Evolutionary conservation across 2,329 filamentous ascomycete genomes (phyloP).

Genomic region (Dactylellina parvicollis): DNA sequence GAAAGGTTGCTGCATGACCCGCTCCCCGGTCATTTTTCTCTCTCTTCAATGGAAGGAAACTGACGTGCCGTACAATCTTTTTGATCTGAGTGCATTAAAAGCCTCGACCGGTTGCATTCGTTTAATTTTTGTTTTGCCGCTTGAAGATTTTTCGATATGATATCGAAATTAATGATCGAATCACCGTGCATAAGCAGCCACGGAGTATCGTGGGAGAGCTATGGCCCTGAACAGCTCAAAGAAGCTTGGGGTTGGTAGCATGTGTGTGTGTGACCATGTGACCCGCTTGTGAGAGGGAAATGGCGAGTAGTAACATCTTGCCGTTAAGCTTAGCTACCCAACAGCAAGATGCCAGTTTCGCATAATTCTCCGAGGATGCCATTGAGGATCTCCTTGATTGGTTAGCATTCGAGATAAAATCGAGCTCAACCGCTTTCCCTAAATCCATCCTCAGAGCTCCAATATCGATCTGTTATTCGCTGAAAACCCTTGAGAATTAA

Average conservation of each 20-base stretch:
- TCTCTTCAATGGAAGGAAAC: not conserved
- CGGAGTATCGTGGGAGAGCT: not conserved
- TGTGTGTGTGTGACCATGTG: slow-evolving; percentile 44
- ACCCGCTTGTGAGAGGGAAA: slow-evolving; percentile 25
- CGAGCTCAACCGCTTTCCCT: not conserved
- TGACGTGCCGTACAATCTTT: slow-evolving; percentile 20
- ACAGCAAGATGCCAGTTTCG: slow-evolving; percentile 33
- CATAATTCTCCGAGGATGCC: slow-evolving; percentile 47
- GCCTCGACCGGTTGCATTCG: slow-evolving; percentile 22
- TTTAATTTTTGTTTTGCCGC: slow-evolving; percentile 16
- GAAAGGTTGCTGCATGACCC: slow-evolving; percentile 40
- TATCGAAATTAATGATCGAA: slow-evolving; percentile 29
- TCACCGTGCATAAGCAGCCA: slow-evolving; percentile 24
- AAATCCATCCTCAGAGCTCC: not conserved
- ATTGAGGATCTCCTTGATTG: slow-evolving; percentile 8
- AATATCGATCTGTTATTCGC: not conserved
- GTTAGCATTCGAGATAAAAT: not conserved
- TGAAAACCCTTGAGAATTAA: no score
- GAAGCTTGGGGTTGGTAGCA: not conserved
- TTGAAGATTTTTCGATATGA: slow-evolving; percentile 32
- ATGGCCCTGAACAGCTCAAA: not conserved
- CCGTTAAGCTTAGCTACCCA: slow-evolving; percentile 52
- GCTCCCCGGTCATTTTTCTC: slow-evolving; percentile 21
- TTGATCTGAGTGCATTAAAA: slow-evolving; percentile 48
- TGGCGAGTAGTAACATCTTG: slow-evolving; percentile 16